Evolutionary conservation across 495 filamentous ascomycete genomes (phyloP).

Genomic region (Trichocladium antarcticum): DNA sequence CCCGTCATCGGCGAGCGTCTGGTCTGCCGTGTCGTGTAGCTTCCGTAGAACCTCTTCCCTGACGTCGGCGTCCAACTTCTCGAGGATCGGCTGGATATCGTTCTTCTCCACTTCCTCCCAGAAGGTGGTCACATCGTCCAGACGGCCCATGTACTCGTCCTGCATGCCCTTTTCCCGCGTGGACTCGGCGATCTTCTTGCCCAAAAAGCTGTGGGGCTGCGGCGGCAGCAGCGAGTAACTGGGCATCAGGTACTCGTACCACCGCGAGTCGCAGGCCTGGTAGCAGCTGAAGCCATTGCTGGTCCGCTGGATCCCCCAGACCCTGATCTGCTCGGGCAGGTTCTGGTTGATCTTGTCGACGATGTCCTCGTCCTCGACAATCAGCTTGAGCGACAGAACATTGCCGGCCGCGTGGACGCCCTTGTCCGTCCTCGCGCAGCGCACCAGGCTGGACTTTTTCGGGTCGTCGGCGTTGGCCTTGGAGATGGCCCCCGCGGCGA

Average conservation of each 20-base stretch:
- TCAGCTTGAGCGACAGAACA: conserved; percentile 88
- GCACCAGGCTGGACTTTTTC: conserved; percentile 86
- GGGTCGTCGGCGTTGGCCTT: conserved; percentile 94
- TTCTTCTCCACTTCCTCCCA: conserved; percentile 72
- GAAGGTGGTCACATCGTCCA: conserved; percentile 66
- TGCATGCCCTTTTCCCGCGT: conserved; percentile 60
- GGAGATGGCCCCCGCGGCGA: conserved; percentile 82
- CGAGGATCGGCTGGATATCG: conserved; percentile 62
- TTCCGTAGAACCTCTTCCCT: conserved; percentile 33
- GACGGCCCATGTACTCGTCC: conserved; percentile 52
- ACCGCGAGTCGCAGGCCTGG: conserved; percentile 80
- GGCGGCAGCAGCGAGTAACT: conserved; percentile 84
- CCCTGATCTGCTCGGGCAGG: conserved; percentile 74
- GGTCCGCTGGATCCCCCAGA: conserved; percentile 84
- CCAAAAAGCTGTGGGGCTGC: conserved; percentile 74
- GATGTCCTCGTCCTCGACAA: conserved; percentile 80
- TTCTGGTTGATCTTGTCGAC: conserved; percentile 82
- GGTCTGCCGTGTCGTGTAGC: conserved; percentile 27
- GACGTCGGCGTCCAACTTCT: conserved; percentile 33
- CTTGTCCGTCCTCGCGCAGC: conserved; percentile 93
- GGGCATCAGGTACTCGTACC: conserved; percentile 94
- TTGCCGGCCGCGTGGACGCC: conserved; percentile 97
- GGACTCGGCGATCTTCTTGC: conserved; percentile 59
- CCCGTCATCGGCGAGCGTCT: conserved; percentile 19
- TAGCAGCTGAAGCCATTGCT: conserved; percentile 84